phyloP scores from a whole-genome alignment of 2,329 filamentous ascomycete species.

The Cladophialophora psammophila region DNA sequence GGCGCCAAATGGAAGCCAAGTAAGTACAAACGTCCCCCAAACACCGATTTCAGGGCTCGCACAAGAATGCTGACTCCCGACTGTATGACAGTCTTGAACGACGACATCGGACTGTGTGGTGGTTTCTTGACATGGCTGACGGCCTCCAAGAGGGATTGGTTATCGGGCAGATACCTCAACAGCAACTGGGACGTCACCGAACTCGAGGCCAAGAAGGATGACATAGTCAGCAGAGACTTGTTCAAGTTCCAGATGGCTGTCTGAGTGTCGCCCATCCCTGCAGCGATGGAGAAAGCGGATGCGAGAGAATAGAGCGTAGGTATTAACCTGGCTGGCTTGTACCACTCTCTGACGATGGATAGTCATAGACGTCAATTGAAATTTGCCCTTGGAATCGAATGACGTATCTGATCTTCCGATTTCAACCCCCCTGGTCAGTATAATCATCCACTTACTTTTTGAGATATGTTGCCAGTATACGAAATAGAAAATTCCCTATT shows the following conservation, averaged over 20 bases:
- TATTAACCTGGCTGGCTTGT: neutral
- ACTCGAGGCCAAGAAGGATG: conserved; percentile 51
- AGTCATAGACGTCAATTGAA: neutral
- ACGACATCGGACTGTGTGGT: conserved; percentile 17
- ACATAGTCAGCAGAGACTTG: conserved; percentile 47
- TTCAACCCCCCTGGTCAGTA: neutral
- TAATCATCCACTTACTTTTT: neutral
- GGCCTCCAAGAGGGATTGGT: conserved; percentile 53
- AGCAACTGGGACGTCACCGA: conserved; percentile 59
- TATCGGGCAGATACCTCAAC: conserved; percentile 55
- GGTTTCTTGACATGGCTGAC: conserved; percentile 51
- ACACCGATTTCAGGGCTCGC: neutral
- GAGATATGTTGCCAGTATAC: neutral
- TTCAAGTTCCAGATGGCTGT: conserved; percentile 33
- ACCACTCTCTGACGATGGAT: neutral
- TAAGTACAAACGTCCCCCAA: conserved; percentile 5
- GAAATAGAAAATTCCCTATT: neutral
- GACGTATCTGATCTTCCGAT: neutral
- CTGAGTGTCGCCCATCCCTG: neutral
- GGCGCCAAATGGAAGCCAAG: conserved; percentile 14
- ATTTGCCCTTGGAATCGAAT: neutral
- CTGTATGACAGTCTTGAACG: conserved; percentile 12
- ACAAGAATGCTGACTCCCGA: neutral
- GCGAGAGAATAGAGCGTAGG: neutral
- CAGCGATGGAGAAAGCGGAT: neutral